Base-by-base conservation (phyloP, 169 alveolate species). In the Nephromyces sp. region DNA sequence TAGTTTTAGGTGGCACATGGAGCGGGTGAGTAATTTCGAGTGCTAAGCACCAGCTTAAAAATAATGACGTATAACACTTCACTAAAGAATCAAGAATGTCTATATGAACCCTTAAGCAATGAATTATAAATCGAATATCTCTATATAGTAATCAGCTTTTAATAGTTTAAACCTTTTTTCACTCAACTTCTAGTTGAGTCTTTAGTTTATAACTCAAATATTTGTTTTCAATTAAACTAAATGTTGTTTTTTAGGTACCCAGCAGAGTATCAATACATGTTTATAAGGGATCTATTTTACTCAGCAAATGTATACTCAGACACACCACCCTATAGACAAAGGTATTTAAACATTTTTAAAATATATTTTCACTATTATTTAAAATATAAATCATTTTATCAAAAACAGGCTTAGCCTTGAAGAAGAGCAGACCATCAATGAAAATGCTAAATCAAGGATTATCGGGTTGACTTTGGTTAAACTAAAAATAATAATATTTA, bases 1-100 rank as follows among this genome's bases (percentile, higher is more conserved):
- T 93, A 34, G 95, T 93, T 21, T 79, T 93, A 69, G 98, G 98
- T 3, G 98, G 98, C 22, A 93, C 98, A 15, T 93, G 98, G 98
- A 74, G 84, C 52, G 84, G 80, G 77, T 84, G 43, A 33, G 81
- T 32, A 21, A 24, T n/a, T n/a, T n/a, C n/a, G n/a, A n/a, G n/a
- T n/a, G n/a, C n/a, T n/a, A n/a, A n/a, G n/a, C n/a, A n/a, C n/a
- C n/a, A n/a, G n/a, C n/a, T n/a, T n/a, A n/a, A n/a, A n/a, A n/a
- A n/a, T n/a, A n/a, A n/a, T n/a, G n/a, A n/a, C n/a, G n/a, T n/a
- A n/a, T n/a, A n/a, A n/a, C n/a, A n/a, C n/a, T n/a, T n/a, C n/a
- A n/a, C n/a, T n/a, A n/a, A n/a, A n/a, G n/a, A n/a, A n/a, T n/a
- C n/a, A n/a, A n/a, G n/a, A n/a, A n/a, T n/a, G n/a, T n/a, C n/a